Percentiles rank a stretch among this genome's conserved stretches.
Evolutionary conservation across 2,329 filamentous ascomycete species (phyloP).

Genomic region (Ophiosphaerella herpotricha): DNA sequence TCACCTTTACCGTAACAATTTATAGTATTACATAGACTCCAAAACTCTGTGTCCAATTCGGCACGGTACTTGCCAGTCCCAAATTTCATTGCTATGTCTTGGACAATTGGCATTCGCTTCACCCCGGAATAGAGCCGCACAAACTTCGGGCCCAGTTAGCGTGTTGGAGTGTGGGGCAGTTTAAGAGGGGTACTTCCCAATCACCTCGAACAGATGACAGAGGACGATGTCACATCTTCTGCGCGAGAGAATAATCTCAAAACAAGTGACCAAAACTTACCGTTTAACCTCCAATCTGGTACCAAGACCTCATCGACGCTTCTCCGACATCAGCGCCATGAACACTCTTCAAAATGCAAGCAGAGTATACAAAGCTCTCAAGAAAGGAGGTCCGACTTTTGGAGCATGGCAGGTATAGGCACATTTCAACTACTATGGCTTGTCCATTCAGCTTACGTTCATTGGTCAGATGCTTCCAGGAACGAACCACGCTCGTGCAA

Average conservation of each 20-base stretch:
- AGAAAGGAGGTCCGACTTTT: conserved; percentile 56
- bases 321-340: conserved; percentile 27
- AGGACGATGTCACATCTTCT: conserved; percentile 16
- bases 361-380: conserved; percentile 57
- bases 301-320: background rate
- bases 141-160: conserved; percentile 8
- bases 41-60: background rate
- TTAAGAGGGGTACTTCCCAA: conserved; percentile 3
- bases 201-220: conserved; percentile 7
- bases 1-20: background rate
- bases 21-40: background rate
- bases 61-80: background rate
- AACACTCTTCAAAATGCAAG: conserved; percentile 59
- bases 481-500: conserved; percentile 58
- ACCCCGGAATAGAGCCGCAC: background rate
- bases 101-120: background rate
- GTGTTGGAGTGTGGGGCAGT: conserved; percentile 22
- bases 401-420: conserved; percentile 61
- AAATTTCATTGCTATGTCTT: no score
- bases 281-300: background rate
- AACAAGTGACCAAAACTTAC: background rate
- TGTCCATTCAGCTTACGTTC: background rate
- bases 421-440: background rate
- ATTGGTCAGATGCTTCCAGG: conserved; percentile 44
- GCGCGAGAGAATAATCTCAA: conserved; percentile 1